Conservation (phyloP, 2,329 filamentous ascomycete species). For the Scedosporium aurantiacum region DNA sequence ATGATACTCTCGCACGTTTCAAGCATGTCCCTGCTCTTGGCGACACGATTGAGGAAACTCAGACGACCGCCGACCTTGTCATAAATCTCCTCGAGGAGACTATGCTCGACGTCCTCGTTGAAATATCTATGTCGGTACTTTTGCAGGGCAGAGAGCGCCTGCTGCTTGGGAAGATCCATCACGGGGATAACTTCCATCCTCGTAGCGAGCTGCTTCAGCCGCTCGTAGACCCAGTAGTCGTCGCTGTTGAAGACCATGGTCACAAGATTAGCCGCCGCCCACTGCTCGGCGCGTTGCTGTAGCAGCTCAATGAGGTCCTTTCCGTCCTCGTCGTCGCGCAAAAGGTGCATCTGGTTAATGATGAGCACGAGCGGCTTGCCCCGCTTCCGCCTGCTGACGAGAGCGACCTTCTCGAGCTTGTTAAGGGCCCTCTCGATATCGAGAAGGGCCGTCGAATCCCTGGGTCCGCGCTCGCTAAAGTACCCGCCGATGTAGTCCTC, state of each 20-base stretch:
- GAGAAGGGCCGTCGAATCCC: constrained; percentile 81
- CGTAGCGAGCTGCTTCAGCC: constrained; percentile 82
- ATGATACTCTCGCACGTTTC: constrained; percentile 61
- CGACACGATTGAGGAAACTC: constrained; percentile 79
- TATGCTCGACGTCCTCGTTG: constrained; percentile 42
- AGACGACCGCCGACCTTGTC: constrained; percentile 77
- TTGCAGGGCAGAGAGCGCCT: constrained; percentile 65
- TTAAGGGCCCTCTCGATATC: constrained; percentile 97
- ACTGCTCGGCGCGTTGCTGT: constrained; percentile 90
- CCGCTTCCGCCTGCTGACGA: constrained; percentile 51
- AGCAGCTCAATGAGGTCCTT: constrained; percentile 86
- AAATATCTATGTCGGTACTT: constrained; percentile 77
- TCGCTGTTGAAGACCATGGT: constrained; percentile 93
- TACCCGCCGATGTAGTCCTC: constrained; percentile 96
- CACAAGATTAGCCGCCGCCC: constrained; percentile 84
- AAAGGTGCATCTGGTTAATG: constrained; percentile 84
- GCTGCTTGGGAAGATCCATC: constrained; percentile 65
- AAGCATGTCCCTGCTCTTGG: constrained; percentile 75
- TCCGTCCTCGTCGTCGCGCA: constrained; percentile 88
- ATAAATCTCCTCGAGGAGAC: constrained; percentile 67
- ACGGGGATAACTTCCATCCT: constrained; percentile 91
- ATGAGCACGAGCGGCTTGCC: constrained; percentile 76
- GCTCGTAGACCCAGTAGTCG: constrained; percentile 97
- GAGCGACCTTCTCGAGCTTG: constrained; percentile 91
- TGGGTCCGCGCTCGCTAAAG: constrained; percentile 85